Evolutionary conservation across 257 asterid genomes (phyloP).

Genomic region (Fraxinus americana): DNA sequence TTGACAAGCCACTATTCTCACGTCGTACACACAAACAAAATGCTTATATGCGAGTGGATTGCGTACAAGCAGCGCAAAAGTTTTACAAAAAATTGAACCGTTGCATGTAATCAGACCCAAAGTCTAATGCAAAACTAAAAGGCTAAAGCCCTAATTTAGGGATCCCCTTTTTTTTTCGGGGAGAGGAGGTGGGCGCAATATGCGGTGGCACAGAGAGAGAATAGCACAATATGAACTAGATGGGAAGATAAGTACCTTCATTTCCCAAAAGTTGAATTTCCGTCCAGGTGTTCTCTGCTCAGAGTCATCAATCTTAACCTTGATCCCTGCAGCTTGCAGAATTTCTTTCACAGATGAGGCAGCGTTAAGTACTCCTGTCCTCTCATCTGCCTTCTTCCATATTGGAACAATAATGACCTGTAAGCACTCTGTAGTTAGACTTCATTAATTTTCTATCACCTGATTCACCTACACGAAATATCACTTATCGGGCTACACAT

Average conservation of each 20-base stretch:
- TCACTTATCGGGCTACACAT: conserved; percentile 6
- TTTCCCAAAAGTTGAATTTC: conserved; percentile 97
- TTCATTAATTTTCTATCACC: conserved; percentile 16
- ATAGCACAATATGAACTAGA: background rate
- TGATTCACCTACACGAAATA: conserved; percentile 4
- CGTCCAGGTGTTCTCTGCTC: conserved; percentile 99
- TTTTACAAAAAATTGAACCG: conserved; percentile 3
- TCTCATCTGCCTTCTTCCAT: conserved; percentile 86
- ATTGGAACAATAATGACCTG: conserved; percentile 93
- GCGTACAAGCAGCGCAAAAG: background rate
- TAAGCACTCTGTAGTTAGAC: conserved; percentile 26
- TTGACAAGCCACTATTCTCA: background rate
- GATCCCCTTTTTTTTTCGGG: no score
- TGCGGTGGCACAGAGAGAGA: background rate
- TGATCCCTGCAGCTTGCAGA: conserved; percentile 78
- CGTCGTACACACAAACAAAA: background rate
- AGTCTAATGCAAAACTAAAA: background rate
- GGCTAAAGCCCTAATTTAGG: background rate
- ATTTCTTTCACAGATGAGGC: conserved; percentile 69
- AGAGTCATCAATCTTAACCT: conserved; percentile 79
- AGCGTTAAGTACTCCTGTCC: conserved; percentile 65
- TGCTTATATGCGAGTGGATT: background rate
- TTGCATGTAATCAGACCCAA: conserved; percentile 8
- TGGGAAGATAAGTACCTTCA: conserved; percentile 63
- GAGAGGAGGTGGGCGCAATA: background rate